Evolutionary conservation across 2,329 filamentous ascomycete genomes (phyloP).

Genomic region (Albifimbria verrucaria): DNA sequence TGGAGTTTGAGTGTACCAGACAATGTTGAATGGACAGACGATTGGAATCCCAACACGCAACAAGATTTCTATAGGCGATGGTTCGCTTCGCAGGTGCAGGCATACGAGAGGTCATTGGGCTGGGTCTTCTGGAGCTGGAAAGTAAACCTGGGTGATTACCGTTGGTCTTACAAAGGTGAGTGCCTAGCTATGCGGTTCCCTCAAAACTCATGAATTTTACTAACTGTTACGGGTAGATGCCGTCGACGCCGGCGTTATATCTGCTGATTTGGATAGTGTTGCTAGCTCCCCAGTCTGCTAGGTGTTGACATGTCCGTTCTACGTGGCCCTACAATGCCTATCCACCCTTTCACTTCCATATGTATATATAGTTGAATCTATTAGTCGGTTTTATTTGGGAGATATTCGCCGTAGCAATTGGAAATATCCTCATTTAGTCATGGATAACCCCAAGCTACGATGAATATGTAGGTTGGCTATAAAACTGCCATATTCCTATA

Average conservation of each 20-base stretch:
- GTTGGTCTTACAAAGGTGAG: conserved; percentile 21
- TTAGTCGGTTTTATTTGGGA: no score
- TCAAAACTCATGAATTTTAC: no score
- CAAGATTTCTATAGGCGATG: conserved; percentile 21
- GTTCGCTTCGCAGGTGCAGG: conserved; percentile 20
- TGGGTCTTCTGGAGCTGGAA: conserved; percentile 24
- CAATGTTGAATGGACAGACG: conserved; percentile 39
- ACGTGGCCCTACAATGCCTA: not conserved
- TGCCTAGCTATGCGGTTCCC: not conserved
- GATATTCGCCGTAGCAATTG: no score
- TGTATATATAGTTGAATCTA: no score
- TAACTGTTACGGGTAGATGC: conserved; percentile 17
- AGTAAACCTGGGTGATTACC: conserved; percentile 18
- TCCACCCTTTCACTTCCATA: not conserved
- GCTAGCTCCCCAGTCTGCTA: conserved; percentile 13
- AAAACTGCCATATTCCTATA: no score
- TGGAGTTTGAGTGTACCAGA: conserved; percentile 52
- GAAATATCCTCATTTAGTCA: no score
- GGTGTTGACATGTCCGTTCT: not conserved
- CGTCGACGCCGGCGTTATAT: conserved; percentile 16
- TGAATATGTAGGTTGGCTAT: no score
- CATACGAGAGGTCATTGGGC: conserved; percentile 18
- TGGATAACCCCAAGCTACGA: no score
- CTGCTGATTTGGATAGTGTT: conserved; percentile 13
- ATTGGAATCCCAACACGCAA: conserved; percentile 17